A percentile compares a stretch with the other conserved stretches of the same genome.
These are phyloP conservation scores for Fonsecaea erecta DNA, from an alignment of 2,329 filamentous ascomycete species.

Conservation along the genomic window DNA sequence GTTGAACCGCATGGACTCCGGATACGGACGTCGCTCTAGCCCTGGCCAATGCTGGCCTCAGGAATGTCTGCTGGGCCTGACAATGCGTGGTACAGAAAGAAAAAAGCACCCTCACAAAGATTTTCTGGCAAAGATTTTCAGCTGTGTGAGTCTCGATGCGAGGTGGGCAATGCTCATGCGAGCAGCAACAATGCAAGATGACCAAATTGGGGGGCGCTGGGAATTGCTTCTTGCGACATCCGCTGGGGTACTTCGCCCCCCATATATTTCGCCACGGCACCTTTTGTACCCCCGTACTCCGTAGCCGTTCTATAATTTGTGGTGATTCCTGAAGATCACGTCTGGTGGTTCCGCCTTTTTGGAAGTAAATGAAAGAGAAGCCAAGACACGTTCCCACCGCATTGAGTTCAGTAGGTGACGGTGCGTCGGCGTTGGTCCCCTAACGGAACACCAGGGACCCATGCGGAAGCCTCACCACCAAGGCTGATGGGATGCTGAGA, in stretches of 20 bases:
- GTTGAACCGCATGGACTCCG: background rate
- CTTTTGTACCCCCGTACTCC: constrained; percentile 10
- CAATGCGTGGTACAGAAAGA: background rate
- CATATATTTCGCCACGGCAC: constrained; percentile 21
- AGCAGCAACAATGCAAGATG: background rate
- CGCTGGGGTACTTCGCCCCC: constrained; percentile 14
- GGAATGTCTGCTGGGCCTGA: background rate
- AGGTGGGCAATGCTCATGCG: constrained; percentile 6
- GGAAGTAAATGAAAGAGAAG: background rate
- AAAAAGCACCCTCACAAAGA: background rate
- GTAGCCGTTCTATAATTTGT: background rate
- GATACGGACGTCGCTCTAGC: background rate
- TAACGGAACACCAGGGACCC: background rate
- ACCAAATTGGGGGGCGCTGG: background rate
- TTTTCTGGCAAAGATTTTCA: background rate
- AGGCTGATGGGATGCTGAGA: background rate
- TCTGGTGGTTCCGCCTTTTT: background rate
- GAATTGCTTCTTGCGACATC: constrained; percentile 16
- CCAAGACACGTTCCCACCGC: background rate
- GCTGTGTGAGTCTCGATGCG: background rate
- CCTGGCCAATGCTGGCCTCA: background rate
- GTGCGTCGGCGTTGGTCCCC: background rate
- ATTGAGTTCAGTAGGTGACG: background rate
- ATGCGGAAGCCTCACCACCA: constrained; percentile 1
- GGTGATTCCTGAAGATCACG: background rate